Base-by-base conservation (phyloP, 75 land plant species). In the Sequoiadendron giganteum region DNA sequence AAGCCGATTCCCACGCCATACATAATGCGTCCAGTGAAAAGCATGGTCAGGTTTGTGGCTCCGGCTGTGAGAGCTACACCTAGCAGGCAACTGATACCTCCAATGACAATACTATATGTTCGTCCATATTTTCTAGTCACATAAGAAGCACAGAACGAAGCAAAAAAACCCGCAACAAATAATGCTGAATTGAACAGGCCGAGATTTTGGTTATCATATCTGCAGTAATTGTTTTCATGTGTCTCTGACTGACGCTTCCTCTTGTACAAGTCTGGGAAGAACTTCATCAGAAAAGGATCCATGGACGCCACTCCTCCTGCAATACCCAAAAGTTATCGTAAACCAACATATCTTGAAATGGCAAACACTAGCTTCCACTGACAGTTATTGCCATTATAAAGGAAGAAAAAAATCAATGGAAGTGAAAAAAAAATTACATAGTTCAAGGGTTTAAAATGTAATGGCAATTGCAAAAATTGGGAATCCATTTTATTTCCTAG, bases 241-340 rank as follows among this genome's bases (percentile, higher is more conserved):
- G 80, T 86, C 83, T 87, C 82, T 42, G 77, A 52, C 30, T 79
- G 87, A 19, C 45, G 10, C 87, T 86, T 91, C 86, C 79, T 92
- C 5, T 4, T 43, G 88, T 90, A 86, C 83, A 93, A 93, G 18
- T 30, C 40, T 3, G 93, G 95, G 89, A 94, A 94, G 88, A 94
- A 94, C 78, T 94, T 91, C 88, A 88, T 28, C 16, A 92, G 79
- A 88, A 94, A 94, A 81, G 90, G 86, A 43, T 90, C 91, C 95
- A 94, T 94, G 28, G 95, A 91, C 3, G 93, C 88, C 84, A 94
- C 95, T 52, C 95, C 95, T 48, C 93, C 95, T 94, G 76, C 16
- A 7, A 78, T 36, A 16, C 21, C 39, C 81, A 78, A 40, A 58
- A 4, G 7, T 21, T 21, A 58, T 58, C 65, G 21, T 21, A 58